A percentile compares a stretch with the other conserved stretches of the same genome.
Evolutionary conservation across 2,329 filamentous ascomycete genomes (phyloP).

Genomic region (Helicocarpus griseus): DNA sequence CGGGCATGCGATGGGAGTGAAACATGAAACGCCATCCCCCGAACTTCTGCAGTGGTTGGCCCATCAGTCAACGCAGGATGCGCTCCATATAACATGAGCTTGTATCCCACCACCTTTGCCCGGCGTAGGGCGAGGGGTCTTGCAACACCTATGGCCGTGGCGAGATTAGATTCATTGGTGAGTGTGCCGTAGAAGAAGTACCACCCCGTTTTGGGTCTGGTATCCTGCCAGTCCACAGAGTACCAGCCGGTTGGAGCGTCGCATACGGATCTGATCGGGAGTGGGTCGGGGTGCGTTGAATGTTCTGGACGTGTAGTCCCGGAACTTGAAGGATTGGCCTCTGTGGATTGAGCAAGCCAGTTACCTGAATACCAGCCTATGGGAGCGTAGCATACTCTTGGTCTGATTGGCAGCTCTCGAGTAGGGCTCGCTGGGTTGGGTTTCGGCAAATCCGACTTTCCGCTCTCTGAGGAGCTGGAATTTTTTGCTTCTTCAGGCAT

Average conservation of each 20-base stretch:
- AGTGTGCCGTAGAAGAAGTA: slow-evolving; percentile 15
- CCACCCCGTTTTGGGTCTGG: slow-evolving; percentile 5
- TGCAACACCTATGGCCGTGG: slow-evolving; percentile 3
- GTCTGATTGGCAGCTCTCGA: neutral
- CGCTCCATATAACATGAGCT: slow-evolving; percentile 5
- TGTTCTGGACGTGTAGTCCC: too few species aligned
- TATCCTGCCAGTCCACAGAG: slow-evolving; percentile 2
- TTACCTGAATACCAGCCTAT: slow-evolving; percentile 6
- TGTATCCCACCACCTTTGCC: slow-evolving; percentile 8
- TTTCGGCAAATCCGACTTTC: too few species aligned
- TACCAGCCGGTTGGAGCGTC: slow-evolving; percentile 7
- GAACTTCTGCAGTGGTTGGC: neutral
- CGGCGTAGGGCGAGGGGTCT: neutral
- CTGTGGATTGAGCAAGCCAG: too few species aligned
- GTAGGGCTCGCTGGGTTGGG: neutral
- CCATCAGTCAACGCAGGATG: slow-evolving; percentile 8
- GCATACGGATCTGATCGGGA: slow-evolving; percentile 6
- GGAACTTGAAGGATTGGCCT: too few species aligned
- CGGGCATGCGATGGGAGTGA: slow-evolving; percentile 3
- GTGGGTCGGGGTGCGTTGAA: neutral
- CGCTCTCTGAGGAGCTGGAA: too few species aligned
- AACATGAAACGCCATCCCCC: slow-evolving; percentile 5
- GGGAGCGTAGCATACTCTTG: slow-evolving; percentile 8
- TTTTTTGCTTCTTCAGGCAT: neutral
- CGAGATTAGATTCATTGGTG: slow-evolving; percentile 6